These are phyloP conservation scores for Insectozyma bohioensis DNA, from an alignment of 1,139 yeast genomes.

Conservation along the genomic window DNA sequence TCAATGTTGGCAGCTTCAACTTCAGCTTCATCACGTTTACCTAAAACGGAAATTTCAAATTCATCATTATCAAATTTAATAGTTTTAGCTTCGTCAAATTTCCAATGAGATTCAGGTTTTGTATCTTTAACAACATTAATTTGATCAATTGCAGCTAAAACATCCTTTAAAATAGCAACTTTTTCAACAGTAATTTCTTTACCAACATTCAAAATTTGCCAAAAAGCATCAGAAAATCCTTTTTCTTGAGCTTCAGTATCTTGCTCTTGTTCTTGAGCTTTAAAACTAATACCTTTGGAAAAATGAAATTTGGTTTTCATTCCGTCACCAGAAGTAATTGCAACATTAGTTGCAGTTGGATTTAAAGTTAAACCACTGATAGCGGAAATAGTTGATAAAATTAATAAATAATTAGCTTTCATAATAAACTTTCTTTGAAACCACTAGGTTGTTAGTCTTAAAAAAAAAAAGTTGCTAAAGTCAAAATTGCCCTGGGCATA, in stretches of 20 bases:
- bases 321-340: conserved; percentile 6
- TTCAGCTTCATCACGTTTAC: conserved; percentile 7
- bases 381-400: conserved; percentile 8
- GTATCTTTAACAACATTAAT: conserved; percentile 8
- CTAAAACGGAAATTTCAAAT: conserved; percentile 5
- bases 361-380: conserved; percentile 9
- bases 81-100: conserved; percentile 4
- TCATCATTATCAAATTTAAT: conserved; percentile 4
- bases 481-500: too few relatives aligned
- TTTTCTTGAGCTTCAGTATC: conserved; percentile 7
- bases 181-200: conserved; percentile 14
- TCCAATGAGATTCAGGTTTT: conserved; percentile 1
- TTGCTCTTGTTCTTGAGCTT: conserved; percentile 3
- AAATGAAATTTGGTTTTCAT: conserved; percentile 8
- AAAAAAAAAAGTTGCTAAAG: too few relatives aligned
- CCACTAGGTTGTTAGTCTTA: too few relatives aligned
- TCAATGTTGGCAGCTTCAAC: conserved; percentile 4
- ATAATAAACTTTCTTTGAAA: too few relatives aligned
- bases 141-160: conserved; percentile 12
- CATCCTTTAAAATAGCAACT: conserved; percentile 13
- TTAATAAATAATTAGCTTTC: conserved; percentile 9
- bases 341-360: conserved; percentile 9
- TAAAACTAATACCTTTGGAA: conserved; percentile 7
- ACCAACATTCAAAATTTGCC: conserved; percentile 14
- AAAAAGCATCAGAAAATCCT: conserved; percentile 14